Evolutionary conservation across 148 eudicot species (phyloP), one percentile per base, ranked within the genome.

Genomic region (Dysphania ambrosioides): DNA sequence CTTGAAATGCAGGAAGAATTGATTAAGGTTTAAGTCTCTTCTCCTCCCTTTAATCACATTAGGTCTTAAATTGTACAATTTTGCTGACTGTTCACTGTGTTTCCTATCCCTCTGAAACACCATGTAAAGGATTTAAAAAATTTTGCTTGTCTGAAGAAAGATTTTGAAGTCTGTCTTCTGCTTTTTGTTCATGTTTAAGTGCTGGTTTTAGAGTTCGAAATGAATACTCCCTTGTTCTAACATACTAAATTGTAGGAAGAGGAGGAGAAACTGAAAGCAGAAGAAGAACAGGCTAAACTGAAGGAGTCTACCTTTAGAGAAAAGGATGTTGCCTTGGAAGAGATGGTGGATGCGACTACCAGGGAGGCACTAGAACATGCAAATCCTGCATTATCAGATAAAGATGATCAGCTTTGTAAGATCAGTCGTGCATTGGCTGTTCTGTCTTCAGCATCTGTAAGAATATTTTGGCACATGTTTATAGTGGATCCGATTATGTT

Each of bases 1-100:
- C 89, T 91, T 70, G 91, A 91, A 82, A 88, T 88, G 96, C 89
- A 88, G 68, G 93, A 91, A 82, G 93, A 87, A 79, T 61, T 88
- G 80, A 91, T 91, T 72, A 88, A 88, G 96, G 96, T 91, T 65
- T 65, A 40, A 53, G 34, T 62, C 19, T 34, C 19, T 55, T 19
- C 51, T 47, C 57, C 63, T 13, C 40, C 34, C 16, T 41, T 30
- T 67, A 41, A 57, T 4, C 49, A 35, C 11, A 10, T 66, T 49
- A 31, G 51, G 63, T 30, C 15, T 55, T 75, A 24, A 38, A 36
- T 1, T 41, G 35, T 59, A 18, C 35, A 41, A 57, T 31, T 19
- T 30, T 27, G 0, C 8, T 27, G 19, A 24, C 29, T 75, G 57
- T 40, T 49, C 41, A 0, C 44, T 35, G 58, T 5, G 42, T 31